Base-by-base conservation (phyloP, 768 basidiomycete species). In the Hericium erinaceus region DNA sequence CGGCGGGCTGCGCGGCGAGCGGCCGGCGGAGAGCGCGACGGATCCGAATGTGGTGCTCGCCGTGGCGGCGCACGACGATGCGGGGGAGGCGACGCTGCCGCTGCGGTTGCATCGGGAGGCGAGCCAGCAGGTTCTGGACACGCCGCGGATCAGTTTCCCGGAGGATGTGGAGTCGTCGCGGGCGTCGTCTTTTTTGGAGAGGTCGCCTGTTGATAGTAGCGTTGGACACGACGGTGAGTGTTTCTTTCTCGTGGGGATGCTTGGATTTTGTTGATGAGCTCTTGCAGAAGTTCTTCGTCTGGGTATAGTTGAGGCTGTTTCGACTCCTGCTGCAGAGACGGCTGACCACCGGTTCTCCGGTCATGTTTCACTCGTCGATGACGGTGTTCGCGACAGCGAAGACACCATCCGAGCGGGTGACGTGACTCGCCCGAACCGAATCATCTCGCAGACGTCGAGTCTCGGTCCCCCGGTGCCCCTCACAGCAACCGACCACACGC, bases 251-350 rank as follows among this genome's bases (percentile, higher is more conserved):
- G 13, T 52, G 6, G 28, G 48, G 46, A 24, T 57, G 53, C 48
- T 2, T 52, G 24, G 37, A 18, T 60, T 48, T 64, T 54, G 22
- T 12, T 44, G 12, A 8, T 33, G 9, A 46, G 7, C 7, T 9
- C 40, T 39, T 48, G 58, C 62, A 84, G 82, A 76, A 52, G 56
- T 70, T 15, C 72, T 80, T 64, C 78, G 81, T 41, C 66, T 84
- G 28, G 79, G 81, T 22, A 65, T 72, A 37, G 72, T 84, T 6
- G 81, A 80, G 59, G 76, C 80, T 0, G 66, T 76, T 3, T 67
- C 73, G 10, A 83, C 80, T 0, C 83, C 83, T 0, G 71, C 77
- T 10, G 70, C 75, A n/a, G 70, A 72, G 13, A 61, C 68, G 2
- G 65, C 69, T 3, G 69, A 74, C 28, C 72, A 73, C 50, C 79